A percentile compares a stretch with the other conserved stretches of the same genome.
These are phyloP conservation scores for Alternaria tenuissima DNA, from an alignment of 2,329 filamentous ascomycete genomes.

Conservation along the genomic window DNA sequence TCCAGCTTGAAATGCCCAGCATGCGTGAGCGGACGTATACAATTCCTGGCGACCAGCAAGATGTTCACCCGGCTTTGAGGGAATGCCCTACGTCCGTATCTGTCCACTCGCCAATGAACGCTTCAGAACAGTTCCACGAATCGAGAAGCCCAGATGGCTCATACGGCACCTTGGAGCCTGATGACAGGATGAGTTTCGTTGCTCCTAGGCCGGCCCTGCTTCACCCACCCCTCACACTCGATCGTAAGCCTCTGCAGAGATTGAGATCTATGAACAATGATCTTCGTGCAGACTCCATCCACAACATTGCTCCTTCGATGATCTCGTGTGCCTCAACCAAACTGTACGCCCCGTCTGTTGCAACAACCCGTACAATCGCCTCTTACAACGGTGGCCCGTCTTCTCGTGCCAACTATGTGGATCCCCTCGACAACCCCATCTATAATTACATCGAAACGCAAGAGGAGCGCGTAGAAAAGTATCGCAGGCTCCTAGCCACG, in stretches of 20 bases:
- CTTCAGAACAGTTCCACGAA: neutral
- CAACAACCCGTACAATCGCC: conserved; percentile 14
- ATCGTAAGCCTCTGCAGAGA: neutral
- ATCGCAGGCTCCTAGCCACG: conserved; percentile 1
- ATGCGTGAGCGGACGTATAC: neutral
- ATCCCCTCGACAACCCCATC: conserved; percentile 16
- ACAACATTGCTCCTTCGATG: neutral
- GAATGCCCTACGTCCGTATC: neutral
- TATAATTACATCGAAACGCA: conserved; percentile 5
- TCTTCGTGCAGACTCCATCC: neutral
- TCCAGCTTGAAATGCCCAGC: conserved; percentile 5
- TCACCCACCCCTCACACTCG: neutral
- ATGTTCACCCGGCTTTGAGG: conserved; percentile 3
- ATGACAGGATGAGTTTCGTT: conserved; percentile 4
- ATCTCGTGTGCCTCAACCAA: neutral
- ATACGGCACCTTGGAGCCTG: conserved; percentile 1
- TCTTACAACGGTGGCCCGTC: conserved; percentile 16
- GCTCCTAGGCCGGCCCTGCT: neutral
- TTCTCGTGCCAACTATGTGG: neutral
- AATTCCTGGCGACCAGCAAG: neutral
- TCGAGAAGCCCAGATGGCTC: neutral
- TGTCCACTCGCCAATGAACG: neutral
- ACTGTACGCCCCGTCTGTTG: neutral
- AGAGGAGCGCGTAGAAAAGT: conserved; percentile 11
- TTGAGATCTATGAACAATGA: neutral